Percentiles rank a stretch among this genome's conserved stretches.
Conservation (phyloP, 2,329 filamentous ascomycete genomes). For the Achaetomium macrosporum region DNA sequence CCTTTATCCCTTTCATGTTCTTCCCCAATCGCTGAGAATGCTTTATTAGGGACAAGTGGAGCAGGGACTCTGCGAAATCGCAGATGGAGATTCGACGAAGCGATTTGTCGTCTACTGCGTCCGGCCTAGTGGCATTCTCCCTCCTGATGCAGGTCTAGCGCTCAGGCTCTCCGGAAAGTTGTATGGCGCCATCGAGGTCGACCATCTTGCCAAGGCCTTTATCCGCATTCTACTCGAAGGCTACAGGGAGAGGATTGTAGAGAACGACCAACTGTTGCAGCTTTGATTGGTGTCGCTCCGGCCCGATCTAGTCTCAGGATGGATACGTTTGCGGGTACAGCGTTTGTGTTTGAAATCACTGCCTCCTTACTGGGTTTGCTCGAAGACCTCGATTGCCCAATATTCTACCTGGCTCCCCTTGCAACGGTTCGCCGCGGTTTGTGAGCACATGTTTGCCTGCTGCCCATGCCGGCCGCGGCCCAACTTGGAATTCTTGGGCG, state of each 20-base stretch:
- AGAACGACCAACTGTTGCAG: constrained; percentile 23
- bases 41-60: constrained; percentile 32
- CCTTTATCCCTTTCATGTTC: neutral
- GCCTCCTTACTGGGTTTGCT: neutral
- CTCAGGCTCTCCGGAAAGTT: constrained; percentile 28
- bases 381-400: neutral
- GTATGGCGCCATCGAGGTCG: constrained; percentile 30
- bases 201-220: constrained; percentile 34
- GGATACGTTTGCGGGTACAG: neutral
- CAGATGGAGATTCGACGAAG: constrained; percentile 25
- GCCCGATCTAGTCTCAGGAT: neutral
- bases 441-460: too few species aligned
- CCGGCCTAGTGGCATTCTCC: constrained; percentile 32
- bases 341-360: neutral
- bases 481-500: too few species aligned
- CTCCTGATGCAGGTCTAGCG: constrained; percentile 23
- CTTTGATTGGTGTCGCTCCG: neutral
- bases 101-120: constrained; percentile 34
- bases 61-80: constrained; percentile 35
- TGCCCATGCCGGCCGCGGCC: too few species aligned
- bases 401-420: neutral
- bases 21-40: neutral
- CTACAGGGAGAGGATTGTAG: constrained; percentile 31
- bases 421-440: neutral
- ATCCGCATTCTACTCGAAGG: constrained; percentile 34